Evolutionary conservation across 169 alveolate species (phyloP), one percentile per base, ranked within the genome.

Genomic region (Plasmodium coatneyi): DNA sequence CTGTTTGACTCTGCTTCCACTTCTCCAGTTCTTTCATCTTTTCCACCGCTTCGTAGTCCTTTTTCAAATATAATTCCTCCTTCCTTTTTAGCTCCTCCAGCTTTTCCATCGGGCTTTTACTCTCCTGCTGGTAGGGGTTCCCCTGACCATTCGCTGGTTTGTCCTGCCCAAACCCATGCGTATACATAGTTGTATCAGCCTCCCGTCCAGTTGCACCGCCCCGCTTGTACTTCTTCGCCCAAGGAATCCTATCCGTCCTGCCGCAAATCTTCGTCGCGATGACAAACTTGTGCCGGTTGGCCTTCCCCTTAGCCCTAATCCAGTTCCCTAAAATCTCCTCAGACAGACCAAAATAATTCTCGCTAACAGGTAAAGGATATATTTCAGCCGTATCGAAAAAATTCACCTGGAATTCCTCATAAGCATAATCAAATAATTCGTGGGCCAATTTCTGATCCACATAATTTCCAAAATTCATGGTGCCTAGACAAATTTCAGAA

Each of bases 311-410:
- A 2, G 92, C 39, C 78, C 60, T 71, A 16, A 96, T 41, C 97
- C 97, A 96, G 49, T 93, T 90, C 12, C 97, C 97, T 49, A 96
- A 70, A 6, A 95, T 87, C 74, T 71, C 76, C 54, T 97, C 98
- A 52, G 97, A 86, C 16, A n/a, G 36, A 6, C 98, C 98, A 70
- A 71, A 92, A 12, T 92, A 93, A 10, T 80, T 92, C n/a, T 92
- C 87, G 16, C 93, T 39, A 16, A 95, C 95, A 16, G 98, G 98
- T 49, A 97, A 95, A 1, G 98, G 98, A 74, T 97, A 97, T 92
- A 97, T 94, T 93, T 97, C 98, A 0, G 98, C 96, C 6, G 98
- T 97, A 95, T 97, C 97, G 74, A 97, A 72, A 92, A 97, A 96
- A 34, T 96, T 97, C 19, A 97, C 92, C 16, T 96, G 97, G 92